phyloP scores from a whole-genome alignment of 768 basidiomycete species.

The Rhizopogon vesiculosus region DNA sequence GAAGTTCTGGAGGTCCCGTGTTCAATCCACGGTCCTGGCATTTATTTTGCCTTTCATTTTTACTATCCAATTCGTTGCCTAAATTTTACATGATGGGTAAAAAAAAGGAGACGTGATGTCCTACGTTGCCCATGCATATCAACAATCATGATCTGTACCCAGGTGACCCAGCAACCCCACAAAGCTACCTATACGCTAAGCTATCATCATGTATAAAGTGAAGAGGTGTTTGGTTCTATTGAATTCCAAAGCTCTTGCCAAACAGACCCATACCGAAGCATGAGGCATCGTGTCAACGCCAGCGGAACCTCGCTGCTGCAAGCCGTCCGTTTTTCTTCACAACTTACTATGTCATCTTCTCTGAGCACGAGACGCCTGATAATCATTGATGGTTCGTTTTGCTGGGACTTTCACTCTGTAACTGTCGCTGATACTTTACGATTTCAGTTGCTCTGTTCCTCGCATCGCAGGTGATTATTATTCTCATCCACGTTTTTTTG shows the following conservation, averaged over 20 bases:
- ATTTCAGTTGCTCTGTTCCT: not conserved
- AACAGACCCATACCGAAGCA: not conserved
- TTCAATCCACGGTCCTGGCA: slow-evolving; percentile 43
- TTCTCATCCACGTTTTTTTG: not conserved
- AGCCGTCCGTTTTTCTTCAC: not conserved
- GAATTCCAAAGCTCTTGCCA: not conserved
- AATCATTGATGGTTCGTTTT: not conserved
- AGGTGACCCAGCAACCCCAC: too few species aligned
- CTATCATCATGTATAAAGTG: too few species aligned
- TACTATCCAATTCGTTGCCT: too few species aligned
- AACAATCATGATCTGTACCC: too few species aligned
- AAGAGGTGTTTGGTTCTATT: not conserved
- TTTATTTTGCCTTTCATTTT: slow-evolving; percentile 10
- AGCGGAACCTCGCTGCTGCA: not conserved
- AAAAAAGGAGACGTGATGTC: too few species aligned
- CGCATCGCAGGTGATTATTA: not conserved
- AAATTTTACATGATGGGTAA: too few species aligned
- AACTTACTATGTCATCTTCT: not conserved
- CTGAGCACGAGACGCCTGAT: not conserved
- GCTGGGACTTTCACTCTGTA: not conserved
- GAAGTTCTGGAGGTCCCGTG: slow-evolving; percentile 40
- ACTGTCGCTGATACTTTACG: not conserved
- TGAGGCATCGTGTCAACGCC: too few species aligned
- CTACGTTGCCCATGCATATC: too few species aligned
- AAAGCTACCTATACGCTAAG: too few species aligned